phyloP scores from a whole-genome alignment of 805 yeast genomes.

The Metschnikowia proteae region DNA sequence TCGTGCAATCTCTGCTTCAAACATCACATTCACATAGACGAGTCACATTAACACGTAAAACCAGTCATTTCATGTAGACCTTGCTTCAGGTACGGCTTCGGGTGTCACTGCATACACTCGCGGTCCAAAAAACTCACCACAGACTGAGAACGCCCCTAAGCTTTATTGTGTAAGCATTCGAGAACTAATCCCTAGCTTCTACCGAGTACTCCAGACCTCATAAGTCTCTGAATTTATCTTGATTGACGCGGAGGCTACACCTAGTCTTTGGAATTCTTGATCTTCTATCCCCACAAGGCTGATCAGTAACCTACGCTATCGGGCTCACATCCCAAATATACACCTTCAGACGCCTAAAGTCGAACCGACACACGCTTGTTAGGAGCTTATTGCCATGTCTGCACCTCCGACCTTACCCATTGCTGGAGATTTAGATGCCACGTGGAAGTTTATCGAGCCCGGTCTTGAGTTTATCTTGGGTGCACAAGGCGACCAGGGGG shows the following conservation, averaged over 20 bases:
- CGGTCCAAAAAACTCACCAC: constrained; percentile 5
- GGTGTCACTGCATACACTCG: constrained; percentile 2
- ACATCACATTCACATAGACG: not conserved
- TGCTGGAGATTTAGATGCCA: constrained; percentile 60
- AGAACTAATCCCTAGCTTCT: not conserved
- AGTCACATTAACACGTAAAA: not conserved
- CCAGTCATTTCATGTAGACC: not conserved
- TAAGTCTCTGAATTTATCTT: not conserved
- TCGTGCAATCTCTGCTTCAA: not conserved
- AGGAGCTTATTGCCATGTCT: constrained; percentile 9
- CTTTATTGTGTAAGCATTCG: constrained; percentile 2
- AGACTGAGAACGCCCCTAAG: constrained; percentile 5
- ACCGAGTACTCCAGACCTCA: not conserved
- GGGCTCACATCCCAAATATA: not conserved
- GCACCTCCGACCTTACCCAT: constrained; percentile 39
- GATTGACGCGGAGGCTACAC: not conserved
- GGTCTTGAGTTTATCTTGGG: constrained; percentile 70
- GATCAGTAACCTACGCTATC: not conserved
- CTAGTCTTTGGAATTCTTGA: not conserved
- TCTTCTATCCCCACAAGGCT: not conserved
- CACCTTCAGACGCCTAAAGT: not conserved
- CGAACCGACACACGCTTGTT: not conserved
- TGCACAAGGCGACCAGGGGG: constrained; percentile 59
- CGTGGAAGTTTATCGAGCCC: constrained; percentile 79
- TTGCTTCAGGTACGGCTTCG: not conserved